Evolutionary conservation across 331 rosid species (phyloP).

Genomic region (Quercus lobata): DNA sequence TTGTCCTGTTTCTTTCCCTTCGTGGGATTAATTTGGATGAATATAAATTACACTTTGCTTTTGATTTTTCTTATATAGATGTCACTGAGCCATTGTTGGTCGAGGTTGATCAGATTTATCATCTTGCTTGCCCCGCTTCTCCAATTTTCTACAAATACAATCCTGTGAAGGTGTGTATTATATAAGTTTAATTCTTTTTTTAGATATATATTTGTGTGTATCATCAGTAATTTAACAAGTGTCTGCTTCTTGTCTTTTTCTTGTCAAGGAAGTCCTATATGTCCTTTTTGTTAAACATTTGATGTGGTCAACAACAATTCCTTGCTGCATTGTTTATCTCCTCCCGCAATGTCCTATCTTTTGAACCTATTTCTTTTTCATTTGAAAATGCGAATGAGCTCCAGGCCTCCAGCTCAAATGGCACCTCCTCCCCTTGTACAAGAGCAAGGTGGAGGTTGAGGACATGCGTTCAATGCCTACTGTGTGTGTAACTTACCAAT

Average conservation of each 20-base stretch:
- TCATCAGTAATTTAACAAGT: background rate
- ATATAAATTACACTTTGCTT: background rate
- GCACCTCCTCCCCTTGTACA: too few species aligned
- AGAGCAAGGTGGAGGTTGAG: too few species aligned
- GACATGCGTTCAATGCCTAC: too few species aligned
- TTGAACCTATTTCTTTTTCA: background rate
- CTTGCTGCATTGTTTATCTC: background rate
- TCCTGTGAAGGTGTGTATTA: conserved; percentile 73
- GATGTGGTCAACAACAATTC: background rate
- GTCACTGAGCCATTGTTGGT: conserved; percentile 83
- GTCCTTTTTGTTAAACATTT: background rate
- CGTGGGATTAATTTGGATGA: background rate
- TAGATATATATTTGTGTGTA: background rate
- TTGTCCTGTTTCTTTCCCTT: background rate
- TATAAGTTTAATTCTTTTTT: background rate
- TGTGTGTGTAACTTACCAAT: background rate
- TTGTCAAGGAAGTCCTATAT: background rate
- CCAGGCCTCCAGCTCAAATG: too few species aligned
- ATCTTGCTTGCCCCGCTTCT: conserved; percentile 97
- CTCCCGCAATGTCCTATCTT: background rate
- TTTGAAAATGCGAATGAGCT: background rate
- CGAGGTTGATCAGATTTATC: conserved; percentile 95
- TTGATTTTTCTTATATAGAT: conserved; percentile 41
- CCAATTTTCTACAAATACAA: conserved; percentile 97
- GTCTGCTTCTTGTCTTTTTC: background rate